phyloP scores from a whole-genome alignment of 345 rosid genomes.

The Carallia pectinifolia region DNA sequence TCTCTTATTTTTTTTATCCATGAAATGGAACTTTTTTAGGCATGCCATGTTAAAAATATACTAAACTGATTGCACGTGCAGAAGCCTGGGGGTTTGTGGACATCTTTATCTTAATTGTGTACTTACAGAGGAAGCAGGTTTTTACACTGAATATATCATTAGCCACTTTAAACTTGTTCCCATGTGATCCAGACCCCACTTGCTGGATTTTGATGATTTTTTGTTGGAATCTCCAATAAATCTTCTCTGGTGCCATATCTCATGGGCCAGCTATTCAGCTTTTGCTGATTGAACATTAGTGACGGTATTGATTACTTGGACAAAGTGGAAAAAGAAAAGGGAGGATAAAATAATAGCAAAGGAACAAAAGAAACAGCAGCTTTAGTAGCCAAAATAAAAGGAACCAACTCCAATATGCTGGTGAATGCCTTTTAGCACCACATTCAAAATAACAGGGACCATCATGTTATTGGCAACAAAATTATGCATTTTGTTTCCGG shows the following conservation, averaged over 20 bases:
- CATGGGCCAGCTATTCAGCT: conserved; percentile 3
- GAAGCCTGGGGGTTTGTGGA: no score
- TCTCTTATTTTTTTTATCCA: no score
- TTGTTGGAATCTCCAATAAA: conserved; percentile 6
- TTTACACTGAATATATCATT: background rate
- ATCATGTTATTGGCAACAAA: conserved; percentile 2
- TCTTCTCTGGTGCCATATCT: background rate
- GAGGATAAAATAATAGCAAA: background rate
- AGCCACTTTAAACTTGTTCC: background rate
- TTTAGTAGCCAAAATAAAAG: background rate
- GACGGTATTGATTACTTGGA: background rate
- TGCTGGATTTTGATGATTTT: conserved; percentile 12
- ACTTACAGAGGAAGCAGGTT: conserved; percentile 1
- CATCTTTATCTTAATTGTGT: background rate
- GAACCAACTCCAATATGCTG: background rate
- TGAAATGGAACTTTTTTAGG: background rate
- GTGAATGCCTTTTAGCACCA: background rate
- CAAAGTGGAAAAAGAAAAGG: background rate
- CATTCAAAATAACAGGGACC: conserved; percentile 6
- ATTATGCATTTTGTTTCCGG: background rate
- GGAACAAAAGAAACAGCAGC: conserved; percentile 7
- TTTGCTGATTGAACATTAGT: conserved; percentile 4
- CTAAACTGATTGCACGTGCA: no score
- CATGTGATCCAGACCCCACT: conserved; percentile 19
- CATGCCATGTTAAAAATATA: no score